A percentile compares a stretch with the other conserved stretches of the same genome.
phyloP scores from a whole-genome alignment of 2,329 filamentous ascomycete species.

The Chaetothyriales sp. region DNA sequence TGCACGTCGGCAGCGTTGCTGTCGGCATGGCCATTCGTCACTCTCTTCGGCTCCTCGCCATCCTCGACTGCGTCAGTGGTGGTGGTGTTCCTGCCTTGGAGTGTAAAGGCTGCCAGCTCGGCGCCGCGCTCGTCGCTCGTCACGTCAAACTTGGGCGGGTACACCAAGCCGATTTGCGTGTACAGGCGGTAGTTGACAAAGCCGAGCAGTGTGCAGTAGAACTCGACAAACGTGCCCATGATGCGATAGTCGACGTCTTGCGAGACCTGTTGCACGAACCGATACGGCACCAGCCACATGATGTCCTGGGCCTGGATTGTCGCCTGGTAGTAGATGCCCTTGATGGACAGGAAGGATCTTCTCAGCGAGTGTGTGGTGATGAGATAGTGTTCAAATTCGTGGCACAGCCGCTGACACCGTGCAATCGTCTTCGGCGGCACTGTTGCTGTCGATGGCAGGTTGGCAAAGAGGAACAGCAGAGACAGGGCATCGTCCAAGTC shows the following conservation, averaged over 20 bases:
- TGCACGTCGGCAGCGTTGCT: conserved; percentile 55
- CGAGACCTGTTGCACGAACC: conserved; percentile 88
- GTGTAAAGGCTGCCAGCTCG: conserved; percentile 78
- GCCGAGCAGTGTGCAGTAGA: conserved; percentile 89
- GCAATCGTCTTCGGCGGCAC: conserved; percentile 93
- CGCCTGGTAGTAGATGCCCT: conserved; percentile 98
- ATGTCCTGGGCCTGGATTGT: conserved; percentile 95
- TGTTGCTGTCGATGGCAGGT: conserved; percentile 75
- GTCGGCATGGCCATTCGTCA: conserved; percentile 35
- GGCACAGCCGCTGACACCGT: conserved; percentile 78
- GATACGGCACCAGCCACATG: conserved; percentile 92
- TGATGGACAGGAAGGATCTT: conserved; percentile 96
- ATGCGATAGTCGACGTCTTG: conserved; percentile 96
- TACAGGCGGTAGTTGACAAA: conserved; percentile 96
- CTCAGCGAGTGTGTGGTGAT: conserved; percentile 82
- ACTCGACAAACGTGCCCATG: conserved; percentile 98
- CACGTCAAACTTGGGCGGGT: conserved; percentile 86
- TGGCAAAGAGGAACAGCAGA: conserved; percentile 95
- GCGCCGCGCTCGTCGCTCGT: conserved; percentile 78
- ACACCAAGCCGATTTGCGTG: conserved; percentile 79
- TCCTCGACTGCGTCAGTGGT: conserved; percentile 36
- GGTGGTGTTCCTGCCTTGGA: conserved; percentile 58
- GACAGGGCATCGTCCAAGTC: conserved; percentile 94
- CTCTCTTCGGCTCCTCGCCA: conserved; percentile 39
- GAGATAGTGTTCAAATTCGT: conserved; percentile 96